These are phyloP conservation scores for Aspergillus sclerotialis DNA, from an alignment of 2,329 filamentous ascomycete species.

Conservation along the genomic window DNA sequence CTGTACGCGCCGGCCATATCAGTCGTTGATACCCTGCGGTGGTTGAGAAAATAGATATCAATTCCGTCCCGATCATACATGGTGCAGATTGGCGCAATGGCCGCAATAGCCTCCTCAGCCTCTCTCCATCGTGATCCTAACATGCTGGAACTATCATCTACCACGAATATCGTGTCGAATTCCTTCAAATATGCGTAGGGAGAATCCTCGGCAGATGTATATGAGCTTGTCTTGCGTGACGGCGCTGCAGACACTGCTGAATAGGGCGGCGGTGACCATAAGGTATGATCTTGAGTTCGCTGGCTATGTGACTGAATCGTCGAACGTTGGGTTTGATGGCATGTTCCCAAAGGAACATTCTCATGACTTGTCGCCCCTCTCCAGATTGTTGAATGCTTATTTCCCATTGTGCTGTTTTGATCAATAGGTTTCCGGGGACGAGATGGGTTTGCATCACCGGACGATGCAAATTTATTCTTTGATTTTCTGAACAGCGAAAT, in stretches of 20 bases:
- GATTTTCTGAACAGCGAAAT: too few species aligned
- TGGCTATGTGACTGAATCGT: too few species aligned
- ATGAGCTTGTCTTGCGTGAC: conserved; percentile 26
- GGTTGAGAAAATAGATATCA: conserved; percentile 87
- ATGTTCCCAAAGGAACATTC: too few species aligned
- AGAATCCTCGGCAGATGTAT: conserved; percentile 44
- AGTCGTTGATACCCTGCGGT: conserved; percentile 35
- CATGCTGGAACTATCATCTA: conserved; percentile 93
- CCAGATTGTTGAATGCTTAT: too few species aligned
- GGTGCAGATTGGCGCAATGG: conserved; percentile 77
- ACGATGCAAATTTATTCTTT: too few species aligned
- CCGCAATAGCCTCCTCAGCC: conserved; percentile 59
- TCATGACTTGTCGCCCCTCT: too few species aligned
- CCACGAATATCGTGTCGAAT: conserved; percentile 85
- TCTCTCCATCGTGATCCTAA: conserved; percentile 68
- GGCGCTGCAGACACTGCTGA: conserved; percentile 2
- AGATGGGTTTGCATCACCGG: too few species aligned
- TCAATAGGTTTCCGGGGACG: too few species aligned
- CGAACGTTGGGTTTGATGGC: too few species aligned
- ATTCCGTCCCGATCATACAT: conserved; percentile 74
- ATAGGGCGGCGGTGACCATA: conserved; percentile 16
- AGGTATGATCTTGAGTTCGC: neutral
- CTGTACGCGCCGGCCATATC: conserved; percentile 51
- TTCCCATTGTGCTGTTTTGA: too few species aligned
- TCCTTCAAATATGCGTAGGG: conserved; percentile 66